phyloP scores from a whole-genome alignment of 2,329 filamentous ascomycete species.

The Sarocladiaceae sp. region DNA sequence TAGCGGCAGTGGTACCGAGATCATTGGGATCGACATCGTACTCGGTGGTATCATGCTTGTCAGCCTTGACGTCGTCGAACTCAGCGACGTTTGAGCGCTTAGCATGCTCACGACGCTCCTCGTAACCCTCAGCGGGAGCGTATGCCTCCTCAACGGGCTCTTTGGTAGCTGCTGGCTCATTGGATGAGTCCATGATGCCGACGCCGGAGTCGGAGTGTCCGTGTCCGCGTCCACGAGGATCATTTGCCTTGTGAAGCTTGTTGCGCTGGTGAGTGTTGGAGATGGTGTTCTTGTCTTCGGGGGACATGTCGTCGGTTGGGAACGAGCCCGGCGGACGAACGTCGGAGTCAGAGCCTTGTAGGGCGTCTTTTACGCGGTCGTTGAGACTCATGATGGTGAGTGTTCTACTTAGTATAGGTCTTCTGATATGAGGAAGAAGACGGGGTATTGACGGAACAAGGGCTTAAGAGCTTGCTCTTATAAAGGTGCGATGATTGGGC shows the following conservation, averaged over 20 bases:
- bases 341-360: background rate
- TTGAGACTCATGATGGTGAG: background rate
- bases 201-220: conserved; percentile 3
- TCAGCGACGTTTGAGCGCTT: background rate
- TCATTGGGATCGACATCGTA: conserved; percentile 4
- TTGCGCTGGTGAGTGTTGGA: conserved; percentile 5
- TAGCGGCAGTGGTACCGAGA: background rate
- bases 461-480: too few species aligned
- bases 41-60: background rate
- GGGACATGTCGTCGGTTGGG: conserved; percentile 7
- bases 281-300: background rate
- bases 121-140: conserved; percentile 5
- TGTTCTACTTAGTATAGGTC: too few species aligned
- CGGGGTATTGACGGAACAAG: too few species aligned
- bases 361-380: background rate
- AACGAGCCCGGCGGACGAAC: conserved; percentile 3
- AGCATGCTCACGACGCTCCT: conserved; percentile 3
- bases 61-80: background rate
- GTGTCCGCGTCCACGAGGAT: background rate
- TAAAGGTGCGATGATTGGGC: too few species aligned
- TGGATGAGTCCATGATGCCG: background rate
- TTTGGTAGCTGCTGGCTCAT: background rate
- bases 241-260: conserved; percentile 8
- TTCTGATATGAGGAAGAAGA: too few species aligned
- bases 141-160: conserved; percentile 7